phyloP scores from a whole-genome alignment of 148 eudicot genomes.

The Cornus suecica region DNA sequence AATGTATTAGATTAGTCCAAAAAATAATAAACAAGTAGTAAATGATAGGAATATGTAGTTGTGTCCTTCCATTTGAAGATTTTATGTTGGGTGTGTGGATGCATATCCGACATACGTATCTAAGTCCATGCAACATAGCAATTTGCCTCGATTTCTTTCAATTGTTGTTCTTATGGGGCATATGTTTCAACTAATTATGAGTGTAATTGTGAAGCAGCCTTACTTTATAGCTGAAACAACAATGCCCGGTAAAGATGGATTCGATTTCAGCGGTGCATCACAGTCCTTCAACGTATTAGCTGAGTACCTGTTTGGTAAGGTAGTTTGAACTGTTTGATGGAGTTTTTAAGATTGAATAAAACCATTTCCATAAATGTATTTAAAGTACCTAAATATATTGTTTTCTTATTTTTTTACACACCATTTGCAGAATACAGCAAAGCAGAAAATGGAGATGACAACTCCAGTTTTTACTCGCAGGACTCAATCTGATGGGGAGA shows the following conservation, averaged over 20 bases:
- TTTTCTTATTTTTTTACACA: constrained; percentile 8
- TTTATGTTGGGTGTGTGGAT: too few species aligned
- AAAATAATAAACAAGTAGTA: too few species aligned
- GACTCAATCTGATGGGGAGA: constrained; percentile 59
- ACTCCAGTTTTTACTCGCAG: constrained; percentile 84
- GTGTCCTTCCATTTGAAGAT: too few species aligned
- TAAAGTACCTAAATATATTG: background rate
- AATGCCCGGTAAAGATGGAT: constrained; percentile 86
- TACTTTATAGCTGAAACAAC: constrained; percentile 84
- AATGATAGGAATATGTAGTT: too few species aligned
- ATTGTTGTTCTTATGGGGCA: background rate
- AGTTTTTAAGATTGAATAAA: constrained; percentile 2
- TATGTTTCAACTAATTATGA: background rate
- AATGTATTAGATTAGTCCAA: too few species aligned
- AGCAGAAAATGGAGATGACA: constrained; percentile 95
- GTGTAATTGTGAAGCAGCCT: constrained; percentile 39
- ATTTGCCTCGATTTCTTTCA: background rate
- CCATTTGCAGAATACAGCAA: constrained; percentile 46
- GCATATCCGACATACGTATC: too few species aligned
- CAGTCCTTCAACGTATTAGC: constrained; percentile 88
- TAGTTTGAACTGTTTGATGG: constrained; percentile 28
- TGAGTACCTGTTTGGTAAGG: constrained; percentile 98
- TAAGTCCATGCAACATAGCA: too few species aligned
- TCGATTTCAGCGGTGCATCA: constrained; percentile 83
- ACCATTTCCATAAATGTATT: background rate